A percentile compares a stretch with the other conserved stretches of the same genome.
Evolutionary conservation across 202 grass and related monocot genomes (phyloP).

Genomic region (Panicum hallii): DNA sequence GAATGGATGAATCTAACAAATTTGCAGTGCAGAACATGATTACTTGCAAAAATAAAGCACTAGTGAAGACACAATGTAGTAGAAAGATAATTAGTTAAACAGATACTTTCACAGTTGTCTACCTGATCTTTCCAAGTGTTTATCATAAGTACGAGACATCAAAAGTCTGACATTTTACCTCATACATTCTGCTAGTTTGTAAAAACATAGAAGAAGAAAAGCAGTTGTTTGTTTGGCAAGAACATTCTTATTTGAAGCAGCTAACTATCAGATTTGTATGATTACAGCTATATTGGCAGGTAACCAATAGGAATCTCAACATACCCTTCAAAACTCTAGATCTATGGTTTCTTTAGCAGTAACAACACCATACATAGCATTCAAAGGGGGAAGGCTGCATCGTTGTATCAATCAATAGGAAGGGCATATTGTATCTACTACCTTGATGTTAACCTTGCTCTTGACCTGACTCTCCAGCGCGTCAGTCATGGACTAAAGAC

Average conservation of each 20-base stretch:
- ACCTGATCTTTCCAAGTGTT: too few relatives aligned
- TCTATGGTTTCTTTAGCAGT: not conserved
- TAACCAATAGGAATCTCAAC: not conserved
- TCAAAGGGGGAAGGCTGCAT: not conserved
- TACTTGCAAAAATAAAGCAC: not conserved
- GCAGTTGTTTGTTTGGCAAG: not conserved
- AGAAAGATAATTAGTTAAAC: not conserved
- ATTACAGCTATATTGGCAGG: not conserved
- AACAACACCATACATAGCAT: not conserved
- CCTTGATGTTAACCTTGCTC: slow-evolving; percentile 86
- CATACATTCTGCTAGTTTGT: not conserved
- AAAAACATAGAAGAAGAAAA: not conserved
- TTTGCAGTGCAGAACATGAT: not conserved
- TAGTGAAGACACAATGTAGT: not conserved
- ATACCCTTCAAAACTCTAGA: not conserved
- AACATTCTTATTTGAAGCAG: not conserved
- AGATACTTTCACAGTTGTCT: not conserved
- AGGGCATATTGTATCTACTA: slow-evolving; percentile 45
- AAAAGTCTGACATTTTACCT: too few relatives aligned
- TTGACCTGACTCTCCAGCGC: slow-evolving; percentile 82
- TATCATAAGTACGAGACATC: too few relatives aligned
- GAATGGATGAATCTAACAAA: not conserved
- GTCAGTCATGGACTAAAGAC: slow-evolving; percentile 73
- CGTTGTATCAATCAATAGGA: not conserved
- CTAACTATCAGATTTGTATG: not conserved